Percentiles rank a stretch among this genome's conserved stretches.
Conservation (phyloP, 441 rosid genomes). For the Geranium incanum region DNA sequence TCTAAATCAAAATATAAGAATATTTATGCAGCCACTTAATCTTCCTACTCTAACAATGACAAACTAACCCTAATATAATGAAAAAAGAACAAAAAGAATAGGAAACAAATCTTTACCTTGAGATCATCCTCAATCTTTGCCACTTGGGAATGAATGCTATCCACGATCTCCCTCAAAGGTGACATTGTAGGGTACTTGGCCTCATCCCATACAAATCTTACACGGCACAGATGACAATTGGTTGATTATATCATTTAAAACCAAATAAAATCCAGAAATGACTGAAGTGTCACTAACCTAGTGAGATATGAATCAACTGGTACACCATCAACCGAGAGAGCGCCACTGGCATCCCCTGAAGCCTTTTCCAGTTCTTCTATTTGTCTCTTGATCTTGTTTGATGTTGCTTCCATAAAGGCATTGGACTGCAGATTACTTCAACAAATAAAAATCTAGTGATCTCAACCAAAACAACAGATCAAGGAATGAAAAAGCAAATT, state of each 20-base stretch:
- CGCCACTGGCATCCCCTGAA: slow-evolving; percentile 69
- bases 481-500: no score
- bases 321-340: slow-evolving; percentile 81
- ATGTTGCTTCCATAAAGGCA: slow-evolving; percentile 79
- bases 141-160: slow-evolving; percentile 67
- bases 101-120: slow-evolving; percentile 45
- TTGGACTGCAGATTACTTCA: slow-evolving; percentile 52
- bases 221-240: slow-evolving; percentile 22
- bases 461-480: slow-evolving; percentile 5
- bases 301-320: slow-evolving; percentile 96
- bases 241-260: slow-evolving; percentile 2
- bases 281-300: slow-evolving; percentile 34
- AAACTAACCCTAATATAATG: background rate
- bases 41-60: background rate
- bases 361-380: slow-evolving; percentile 91
- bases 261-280: slow-evolving; percentile 5
- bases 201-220: slow-evolving; percentile 93
- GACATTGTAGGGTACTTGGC: slow-evolving; percentile 93
- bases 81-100: background rate
- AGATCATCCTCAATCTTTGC: slow-evolving; percentile 97
- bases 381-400: slow-evolving; percentile 93
- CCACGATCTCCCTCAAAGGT: slow-evolving; percentile 77
- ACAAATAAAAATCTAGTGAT: background rate
- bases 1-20: background rate
- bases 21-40: background rate